These are phyloP conservation scores for Forsythia suspensa DNA, from an alignment of 257 asterid genomes.

Conservation along the genomic window DNA sequence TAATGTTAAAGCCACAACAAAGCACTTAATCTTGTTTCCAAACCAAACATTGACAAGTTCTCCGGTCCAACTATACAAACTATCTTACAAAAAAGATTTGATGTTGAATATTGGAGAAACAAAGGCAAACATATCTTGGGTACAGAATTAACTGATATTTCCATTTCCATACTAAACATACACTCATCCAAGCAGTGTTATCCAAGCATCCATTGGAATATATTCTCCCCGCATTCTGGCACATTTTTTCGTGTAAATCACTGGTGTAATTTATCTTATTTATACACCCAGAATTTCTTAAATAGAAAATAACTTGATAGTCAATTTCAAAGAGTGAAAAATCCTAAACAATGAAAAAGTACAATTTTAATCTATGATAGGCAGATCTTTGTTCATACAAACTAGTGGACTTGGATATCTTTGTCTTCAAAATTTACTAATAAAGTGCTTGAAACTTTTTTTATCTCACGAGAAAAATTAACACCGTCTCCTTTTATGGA, in stretches of 20 bases:
- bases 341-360: background rate
- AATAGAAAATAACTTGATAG: background rate
- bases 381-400: background rate
- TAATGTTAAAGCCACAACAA: background rate
- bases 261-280: background rate
- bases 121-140: background rate
- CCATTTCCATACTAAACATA: background rate
- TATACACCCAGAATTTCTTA: background rate
- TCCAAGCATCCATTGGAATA: background rate
- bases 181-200: background rate
- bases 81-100: background rate
- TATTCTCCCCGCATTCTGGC: background rate
- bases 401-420: background rate
- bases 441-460: background rate
- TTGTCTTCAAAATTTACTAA: background rate
- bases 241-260: background rate
- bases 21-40: background rate
- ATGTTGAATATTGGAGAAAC: constrained; percentile 2
- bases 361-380: background rate
- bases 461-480: background rate
- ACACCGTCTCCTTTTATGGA: background rate
- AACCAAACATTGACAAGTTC: background rate
- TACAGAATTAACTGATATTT: background rate
- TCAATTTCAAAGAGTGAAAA: background rate
- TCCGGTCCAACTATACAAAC: background rate